Conservation (phyloP, 371 early-diverging fungal genomes). For the Mortierella sp. region DNA sequence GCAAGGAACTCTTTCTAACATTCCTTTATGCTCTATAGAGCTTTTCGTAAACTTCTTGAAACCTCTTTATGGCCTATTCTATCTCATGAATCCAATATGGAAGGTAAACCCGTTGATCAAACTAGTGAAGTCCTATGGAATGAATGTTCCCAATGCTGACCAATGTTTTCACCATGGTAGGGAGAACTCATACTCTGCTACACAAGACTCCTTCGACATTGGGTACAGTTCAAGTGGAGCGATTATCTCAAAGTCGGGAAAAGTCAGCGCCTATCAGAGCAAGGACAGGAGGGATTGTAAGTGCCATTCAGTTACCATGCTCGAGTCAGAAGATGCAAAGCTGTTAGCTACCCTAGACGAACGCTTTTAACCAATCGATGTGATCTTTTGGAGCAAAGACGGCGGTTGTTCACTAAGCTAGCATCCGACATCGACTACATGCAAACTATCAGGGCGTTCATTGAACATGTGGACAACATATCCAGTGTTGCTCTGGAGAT, state of each 20-base stretch:
- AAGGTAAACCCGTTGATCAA: conserved; percentile 59
- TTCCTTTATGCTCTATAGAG: too few species aligned
- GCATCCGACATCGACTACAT: conserved; percentile 63
- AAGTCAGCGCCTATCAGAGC: conserved; percentile 17
- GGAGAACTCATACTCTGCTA: conserved; percentile 60
- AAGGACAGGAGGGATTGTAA: conserved; percentile 54
- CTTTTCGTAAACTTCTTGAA: conserved; percentile 52
- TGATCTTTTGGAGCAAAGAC: conserved; percentile 4
- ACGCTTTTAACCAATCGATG: too few species aligned
- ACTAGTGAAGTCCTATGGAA: too few species aligned
- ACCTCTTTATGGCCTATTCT: conserved; percentile 59
- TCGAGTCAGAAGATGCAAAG: too few species aligned
- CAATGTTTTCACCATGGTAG: conserved; percentile 36
- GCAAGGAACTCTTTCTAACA: too few species aligned
- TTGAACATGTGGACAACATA: conserved; percentile 60
- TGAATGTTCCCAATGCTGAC: too few species aligned
- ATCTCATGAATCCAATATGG: conserved; percentile 59
- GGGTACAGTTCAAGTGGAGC: conserved; percentile 64
- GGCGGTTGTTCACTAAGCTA: conserved; percentile 59
- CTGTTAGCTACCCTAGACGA: too few species aligned
- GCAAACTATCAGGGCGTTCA: conserved; percentile 58
- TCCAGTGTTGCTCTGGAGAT: conserved; percentile 56
- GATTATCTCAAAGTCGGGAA: conserved; percentile 46
- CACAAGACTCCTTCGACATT: conserved; percentile 58
- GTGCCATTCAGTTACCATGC: conserved; percentile 7